Conservation (phyloP, 2,329 filamentous ascomycete species). For the Neonectria punicea region DNA sequence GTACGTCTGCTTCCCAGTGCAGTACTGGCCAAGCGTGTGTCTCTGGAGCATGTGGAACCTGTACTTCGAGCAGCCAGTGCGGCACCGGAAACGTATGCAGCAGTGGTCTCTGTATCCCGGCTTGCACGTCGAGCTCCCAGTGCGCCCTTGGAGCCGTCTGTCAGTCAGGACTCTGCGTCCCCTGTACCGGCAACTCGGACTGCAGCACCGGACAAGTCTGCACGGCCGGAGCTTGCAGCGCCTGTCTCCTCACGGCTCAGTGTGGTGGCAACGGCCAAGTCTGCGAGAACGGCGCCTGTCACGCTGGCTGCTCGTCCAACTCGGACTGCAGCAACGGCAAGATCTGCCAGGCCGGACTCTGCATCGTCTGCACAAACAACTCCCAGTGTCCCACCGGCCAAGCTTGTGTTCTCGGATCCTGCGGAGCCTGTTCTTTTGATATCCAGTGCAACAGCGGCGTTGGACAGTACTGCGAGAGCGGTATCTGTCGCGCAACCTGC, state of each 20-base stretch:
- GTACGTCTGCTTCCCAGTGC: slow-evolving; percentile 13
- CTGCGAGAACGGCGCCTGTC: slow-evolving; percentile 16
- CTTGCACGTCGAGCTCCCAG: slow-evolving; percentile 12
- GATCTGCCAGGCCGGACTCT: slow-evolving; percentile 22
- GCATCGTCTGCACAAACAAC: slow-evolving; percentile 4
- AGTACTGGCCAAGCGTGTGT: slow-evolving; percentile 18
- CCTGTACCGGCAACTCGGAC: slow-evolving; percentile 15
- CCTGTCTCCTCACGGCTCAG: slow-evolving; percentile 8
- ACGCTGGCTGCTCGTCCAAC: slow-evolving; percentile 14
- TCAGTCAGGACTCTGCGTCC: slow-evolving; percentile 13
- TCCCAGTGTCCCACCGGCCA: slow-evolving; percentile 20
- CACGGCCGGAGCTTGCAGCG: slow-evolving; percentile 2
- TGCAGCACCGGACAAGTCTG: slow-evolving; percentile 20
- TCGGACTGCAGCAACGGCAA: slow-evolving; percentile 22
- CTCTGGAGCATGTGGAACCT: slow-evolving; percentile 12
- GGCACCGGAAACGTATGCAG: slow-evolving; percentile 19
- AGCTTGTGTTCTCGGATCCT: slow-evolving; percentile 17
- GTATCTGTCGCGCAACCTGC: slow-evolving; percentile 15
- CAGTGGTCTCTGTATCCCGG: slow-evolving; percentile 16
- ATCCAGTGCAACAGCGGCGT: slow-evolving; percentile 10
- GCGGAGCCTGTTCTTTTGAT: slow-evolving; percentile 19
- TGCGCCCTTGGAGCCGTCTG: slow-evolving; percentile 19
- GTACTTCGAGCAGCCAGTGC: slow-evolving; percentile 12
- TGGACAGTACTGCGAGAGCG: slow-evolving; percentile 24
- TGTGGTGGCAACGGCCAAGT: slow-evolving; percentile 16